phyloP scores from a whole-genome alignment of 2,329 filamentous ascomycete genomes.

The Alternaria sp. region DNA sequence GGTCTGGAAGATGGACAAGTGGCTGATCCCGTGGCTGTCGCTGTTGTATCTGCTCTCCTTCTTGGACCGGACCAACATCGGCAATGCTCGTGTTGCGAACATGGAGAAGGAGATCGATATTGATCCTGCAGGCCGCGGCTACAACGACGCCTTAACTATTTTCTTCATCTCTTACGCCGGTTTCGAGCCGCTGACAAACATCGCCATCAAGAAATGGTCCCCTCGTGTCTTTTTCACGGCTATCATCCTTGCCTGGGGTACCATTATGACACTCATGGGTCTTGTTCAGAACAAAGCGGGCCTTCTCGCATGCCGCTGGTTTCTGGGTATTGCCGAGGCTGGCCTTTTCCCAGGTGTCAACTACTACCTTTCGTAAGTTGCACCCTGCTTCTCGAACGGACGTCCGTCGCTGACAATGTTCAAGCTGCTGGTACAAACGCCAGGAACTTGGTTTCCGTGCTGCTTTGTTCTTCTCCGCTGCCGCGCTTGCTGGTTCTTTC shows the following conservation, averaged over 20 bases:
- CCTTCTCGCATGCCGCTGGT: conserved; percentile 46
- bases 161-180: conserved; percentile 66
- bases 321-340: conserved; percentile 49
- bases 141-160: conserved; percentile 68
- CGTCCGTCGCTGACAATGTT: conserved; percentile 2
- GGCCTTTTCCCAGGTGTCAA: conserved; percentile 51
- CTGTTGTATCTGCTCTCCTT: conserved; percentile 53
- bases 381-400: too few relatives aligned
- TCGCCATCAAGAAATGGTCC: conserved; percentile 66
- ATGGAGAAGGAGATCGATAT: conserved; percentile 40
- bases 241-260: conserved; percentile 58
- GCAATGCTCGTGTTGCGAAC: conserved; percentile 55
- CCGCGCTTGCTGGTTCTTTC: conserved; percentile 65
- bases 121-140: conserved; percentile 61
- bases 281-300: conserved; percentile 50
- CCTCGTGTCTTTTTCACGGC: conserved; percentile 53
- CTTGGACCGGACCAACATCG: conserved; percentile 47
- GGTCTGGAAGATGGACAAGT: conserved; percentile 52
- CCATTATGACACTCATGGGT: conserved; percentile 59
- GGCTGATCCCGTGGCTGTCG: conserved; percentile 51
- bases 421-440: conserved; percentile 60
- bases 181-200: conserved; percentile 64
- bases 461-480: conserved; percentile 66
- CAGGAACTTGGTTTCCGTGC: conserved; percentile 61
- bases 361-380: conserved; percentile 63